These are phyloP conservation scores for Apiotrichum siamense DNA, from an alignment of 1,284 basidiomycete species.

Conservation along the genomic window DNA sequence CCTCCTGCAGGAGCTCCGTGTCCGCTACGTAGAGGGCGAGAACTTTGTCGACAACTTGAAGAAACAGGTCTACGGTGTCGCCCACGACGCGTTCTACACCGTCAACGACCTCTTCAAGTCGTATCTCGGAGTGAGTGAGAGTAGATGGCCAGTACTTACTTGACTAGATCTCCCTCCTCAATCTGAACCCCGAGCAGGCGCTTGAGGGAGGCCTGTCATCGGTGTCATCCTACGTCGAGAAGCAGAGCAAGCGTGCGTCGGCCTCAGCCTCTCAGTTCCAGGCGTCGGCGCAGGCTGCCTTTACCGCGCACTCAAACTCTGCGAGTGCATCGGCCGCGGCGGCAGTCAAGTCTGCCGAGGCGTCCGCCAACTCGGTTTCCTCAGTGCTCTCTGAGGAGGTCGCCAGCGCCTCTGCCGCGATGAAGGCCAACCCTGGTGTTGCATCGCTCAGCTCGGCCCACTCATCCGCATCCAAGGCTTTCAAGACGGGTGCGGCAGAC, in stretches of 20 bases:
- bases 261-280: not conserved
- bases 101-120: slow-evolving; percentile 55
- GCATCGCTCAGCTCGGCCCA: slow-evolving; percentile 35
- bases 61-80: slow-evolving; percentile 56
- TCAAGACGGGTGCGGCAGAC: slow-evolving; percentile 37
- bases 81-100: slow-evolving; percentile 59
- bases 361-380: slow-evolving; percentile 22
- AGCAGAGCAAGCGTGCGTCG: not conserved
- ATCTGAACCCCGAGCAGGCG: slow-evolving; percentile 45
- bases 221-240: slow-evolving; percentile 30
- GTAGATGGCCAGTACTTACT: too few relatives aligned
- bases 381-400: slow-evolving; percentile 35
- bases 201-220: slow-evolving; percentile 42
- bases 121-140: slow-evolving; percentile 46
- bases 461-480: slow-evolving; percentile 38
- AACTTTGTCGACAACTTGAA: slow-evolving; percentile 57
- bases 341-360: slow-evolving; percentile 4
- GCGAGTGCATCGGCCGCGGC: slow-evolving; percentile 1
- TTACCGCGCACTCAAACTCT: slow-evolving; percentile 33
- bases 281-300: slow-evolving; percentile 29
- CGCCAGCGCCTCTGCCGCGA: slow-evolving; percentile 30
- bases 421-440: slow-evolving; percentile 33
- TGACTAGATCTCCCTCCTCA: slow-evolving; percentile 10
- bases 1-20: slow-evolving; percentile 63
- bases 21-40: slow-evolving; percentile 64